Conservation (phyloP, 169 alveolate genomes). For the Cryptosporidium parvum region DNA sequence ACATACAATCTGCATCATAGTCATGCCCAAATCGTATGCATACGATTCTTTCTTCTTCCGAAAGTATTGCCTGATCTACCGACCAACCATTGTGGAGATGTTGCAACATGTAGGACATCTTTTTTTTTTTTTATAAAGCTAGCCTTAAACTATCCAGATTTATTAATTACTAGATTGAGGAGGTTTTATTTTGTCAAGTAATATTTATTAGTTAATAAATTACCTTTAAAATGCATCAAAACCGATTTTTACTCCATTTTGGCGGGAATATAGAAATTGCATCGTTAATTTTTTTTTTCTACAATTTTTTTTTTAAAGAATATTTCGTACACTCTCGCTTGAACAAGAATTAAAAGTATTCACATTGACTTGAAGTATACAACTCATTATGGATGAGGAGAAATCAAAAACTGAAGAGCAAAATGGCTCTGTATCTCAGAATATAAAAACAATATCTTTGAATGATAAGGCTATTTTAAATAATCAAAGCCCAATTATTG, state of each 20-base stretch:
- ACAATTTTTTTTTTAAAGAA: neutral
- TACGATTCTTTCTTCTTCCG: slow-evolving; percentile 97
- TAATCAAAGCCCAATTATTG: neutral
- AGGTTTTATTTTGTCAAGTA: neutral
- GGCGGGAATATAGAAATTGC: neutral
- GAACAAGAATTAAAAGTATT: neutral
- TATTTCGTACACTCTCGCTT: neutral
- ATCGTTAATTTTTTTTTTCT: neutral
- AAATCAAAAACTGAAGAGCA: neutral
- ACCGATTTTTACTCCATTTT: neutral
- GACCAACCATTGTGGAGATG: slow-evolving; percentile 99
- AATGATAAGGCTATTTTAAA: neutral
- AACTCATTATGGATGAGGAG: neutral
- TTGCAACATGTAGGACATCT: slow-evolving; percentile 97
- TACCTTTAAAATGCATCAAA: neutral
- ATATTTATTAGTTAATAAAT: neutral
- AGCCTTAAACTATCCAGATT: neutral
- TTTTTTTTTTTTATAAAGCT: slow-evolving; percentile 3
- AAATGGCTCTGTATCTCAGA: neutral
- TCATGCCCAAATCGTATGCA: slow-evolving; percentile 99
- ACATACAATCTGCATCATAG: slow-evolving; percentile 97
- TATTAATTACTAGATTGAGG: neutral
- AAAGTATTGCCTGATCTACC: slow-evolving; percentile 98
- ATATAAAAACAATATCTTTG: neutral
- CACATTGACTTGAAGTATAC: neutral